phyloP scores from a whole-genome alignment of 352 stramenopile genomes.

The Phytophthora gonapodyides region DNA sequence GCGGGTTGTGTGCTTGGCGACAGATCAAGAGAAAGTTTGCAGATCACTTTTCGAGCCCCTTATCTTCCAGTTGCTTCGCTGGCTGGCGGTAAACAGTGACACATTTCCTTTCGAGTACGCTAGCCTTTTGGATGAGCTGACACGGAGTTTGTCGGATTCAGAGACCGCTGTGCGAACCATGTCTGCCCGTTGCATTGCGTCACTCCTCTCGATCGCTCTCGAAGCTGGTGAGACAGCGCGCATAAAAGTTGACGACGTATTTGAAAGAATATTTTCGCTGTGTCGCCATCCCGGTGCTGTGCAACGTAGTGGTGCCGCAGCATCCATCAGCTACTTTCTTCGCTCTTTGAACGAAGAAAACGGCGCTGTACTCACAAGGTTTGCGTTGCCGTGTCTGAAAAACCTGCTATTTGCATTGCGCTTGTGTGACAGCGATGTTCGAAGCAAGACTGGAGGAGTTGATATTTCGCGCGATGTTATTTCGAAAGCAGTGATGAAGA shows the following conservation, averaged over 20 bases:
- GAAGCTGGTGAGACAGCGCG: conserved; percentile 34
- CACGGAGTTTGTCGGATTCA: conserved; percentile 53
- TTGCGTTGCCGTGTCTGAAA: conserved; percentile 68
- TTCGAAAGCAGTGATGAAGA: conserved; percentile 58
- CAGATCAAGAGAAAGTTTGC: conserved; percentile 74
- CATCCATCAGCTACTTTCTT: conserved; percentile 73
- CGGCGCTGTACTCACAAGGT: conserved; percentile 48
- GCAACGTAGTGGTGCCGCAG: conserved; percentile 66
- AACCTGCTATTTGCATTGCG: conserved; percentile 69
- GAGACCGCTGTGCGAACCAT: conserved; percentile 64
- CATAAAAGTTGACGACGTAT: conserved; percentile 51
- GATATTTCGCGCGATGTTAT: conserved; percentile 64
- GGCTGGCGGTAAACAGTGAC: conserved; percentile 61
- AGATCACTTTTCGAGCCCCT: conserved; percentile 73
- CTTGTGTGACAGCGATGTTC: conserved; percentile 53
- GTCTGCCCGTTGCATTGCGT: conserved; percentile 61
- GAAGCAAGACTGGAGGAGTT: conserved; percentile 34
- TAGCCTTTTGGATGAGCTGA: conserved; percentile 61
- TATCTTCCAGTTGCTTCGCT: conserved; percentile 74
- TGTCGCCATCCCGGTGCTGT: conserved; percentile 64
- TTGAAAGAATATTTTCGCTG: conserved; percentile 75
- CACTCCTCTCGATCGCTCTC: conserved; percentile 49
- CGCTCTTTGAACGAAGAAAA: conserved; percentile 65
- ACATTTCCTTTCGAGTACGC: conserved; percentile 74
- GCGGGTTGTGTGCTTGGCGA: conserved; percentile 56